Conservation (phyloP, 257 asterid species). For the Solanum sejunctum region DNA sequence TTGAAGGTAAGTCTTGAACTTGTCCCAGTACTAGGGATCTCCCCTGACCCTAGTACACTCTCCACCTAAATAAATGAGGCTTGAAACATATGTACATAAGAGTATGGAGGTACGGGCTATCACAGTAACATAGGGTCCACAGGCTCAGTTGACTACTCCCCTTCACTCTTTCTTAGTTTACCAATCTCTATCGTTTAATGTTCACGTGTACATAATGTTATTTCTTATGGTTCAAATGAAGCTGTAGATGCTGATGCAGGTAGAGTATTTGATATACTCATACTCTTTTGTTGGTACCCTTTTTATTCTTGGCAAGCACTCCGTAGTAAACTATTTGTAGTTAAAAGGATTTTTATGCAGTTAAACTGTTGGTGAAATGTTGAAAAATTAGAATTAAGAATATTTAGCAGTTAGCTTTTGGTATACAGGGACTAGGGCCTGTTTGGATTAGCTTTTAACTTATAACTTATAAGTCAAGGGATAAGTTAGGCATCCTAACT, state of each 20-base stretch:
- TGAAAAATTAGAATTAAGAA: background rate
- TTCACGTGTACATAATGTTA: constrained; percentile 4
- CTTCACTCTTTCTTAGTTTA: background rate
- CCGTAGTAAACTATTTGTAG: background rate
- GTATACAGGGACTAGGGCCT: no score
- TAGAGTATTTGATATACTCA: constrained; percentile 9
- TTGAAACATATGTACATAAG: no score
- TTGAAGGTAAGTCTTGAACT: no score
- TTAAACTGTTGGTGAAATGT: background rate
- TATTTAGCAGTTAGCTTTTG: background rate
- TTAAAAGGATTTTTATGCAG: background rate
- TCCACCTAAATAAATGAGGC: no score
- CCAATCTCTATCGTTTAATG: constrained; percentile 1
- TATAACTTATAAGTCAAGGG: no score
- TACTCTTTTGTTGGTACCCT: background rate
- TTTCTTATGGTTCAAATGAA: constrained; percentile 26
- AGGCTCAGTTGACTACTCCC: constrained; percentile 24
- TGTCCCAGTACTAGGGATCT: no score
- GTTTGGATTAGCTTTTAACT: no score
- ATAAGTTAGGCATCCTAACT: no score
- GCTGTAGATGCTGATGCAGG: constrained; percentile 87
- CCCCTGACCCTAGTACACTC: no score
- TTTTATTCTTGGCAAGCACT: background rate
- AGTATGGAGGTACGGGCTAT: no score
- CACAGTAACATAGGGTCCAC: constrained; percentile 62